Percentiles rank a stretch among this genome's conserved stretches.
Conservation (phyloP, 2,329 filamentous ascomycete species). For the Paecilomyces fulvus region DNA sequence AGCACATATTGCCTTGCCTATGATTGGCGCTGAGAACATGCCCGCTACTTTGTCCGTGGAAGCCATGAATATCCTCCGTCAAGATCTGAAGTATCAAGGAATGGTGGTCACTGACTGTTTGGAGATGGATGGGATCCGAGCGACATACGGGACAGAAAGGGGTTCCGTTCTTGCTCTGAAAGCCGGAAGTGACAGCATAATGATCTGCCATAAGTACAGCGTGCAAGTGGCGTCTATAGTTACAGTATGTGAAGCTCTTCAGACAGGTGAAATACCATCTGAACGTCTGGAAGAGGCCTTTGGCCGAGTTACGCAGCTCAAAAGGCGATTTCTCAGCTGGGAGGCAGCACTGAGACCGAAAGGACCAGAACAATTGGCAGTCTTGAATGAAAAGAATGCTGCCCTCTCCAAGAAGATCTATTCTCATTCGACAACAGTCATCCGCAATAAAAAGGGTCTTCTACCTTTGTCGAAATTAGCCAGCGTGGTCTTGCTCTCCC, state of each 20-base stretch:
- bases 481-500: conserved; percentile 31
- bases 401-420: conserved; percentile 28
- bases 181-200: conserved; percentile 37
- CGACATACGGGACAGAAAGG: conserved; percentile 33
- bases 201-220: conserved; percentile 38
- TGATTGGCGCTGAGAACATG: conserved; percentile 22
- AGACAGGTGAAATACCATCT: conserved; percentile 24
- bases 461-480: conserved; percentile 22
- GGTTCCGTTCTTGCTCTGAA: conserved; percentile 34
- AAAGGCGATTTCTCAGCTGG: conserved; percentile 28
- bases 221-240: conserved; percentile 35
- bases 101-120: conserved; percentile 39
- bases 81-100: conserved; percentile 36
- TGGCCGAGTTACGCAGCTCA: conserved; percentile 27
- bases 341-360: conserved; percentile 16
- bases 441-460: conserved; percentile 21
- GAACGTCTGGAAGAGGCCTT: conserved; percentile 26
- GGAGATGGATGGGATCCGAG: conserved; percentile 37
- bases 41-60: conserved; percentile 33
- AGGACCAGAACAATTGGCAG: conserved; percentile 10
- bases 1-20: conserved; percentile 35
- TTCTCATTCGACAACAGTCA: conserved; percentile 32
- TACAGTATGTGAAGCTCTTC: conserved; percentile 27
- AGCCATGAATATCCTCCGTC: conserved; percentile 30
- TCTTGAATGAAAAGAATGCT: conserved; percentile 17